phyloP scores from a whole-genome alignment of 31 red algal species.

The Bonnemaisonia californica region DNA sequence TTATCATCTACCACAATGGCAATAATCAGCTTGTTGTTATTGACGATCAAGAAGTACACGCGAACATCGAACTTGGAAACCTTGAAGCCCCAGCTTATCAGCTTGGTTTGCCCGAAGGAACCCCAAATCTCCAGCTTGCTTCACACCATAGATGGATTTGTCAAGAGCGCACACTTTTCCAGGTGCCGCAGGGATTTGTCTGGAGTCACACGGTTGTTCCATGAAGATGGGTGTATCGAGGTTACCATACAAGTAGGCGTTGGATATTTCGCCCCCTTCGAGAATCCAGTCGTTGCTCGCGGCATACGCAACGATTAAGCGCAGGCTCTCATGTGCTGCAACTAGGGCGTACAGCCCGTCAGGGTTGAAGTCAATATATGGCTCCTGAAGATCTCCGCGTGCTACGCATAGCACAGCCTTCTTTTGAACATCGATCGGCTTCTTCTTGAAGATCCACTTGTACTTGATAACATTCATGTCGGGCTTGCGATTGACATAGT shows the following conservation, averaged over 20 bases:
- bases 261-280: conserved; percentile 5
- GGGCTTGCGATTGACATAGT: no score
- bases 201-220: not conserved
- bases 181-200: not conserved
- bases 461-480: not conserved
- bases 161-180: not conserved
- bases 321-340: no score
- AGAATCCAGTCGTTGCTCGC: not conserved
- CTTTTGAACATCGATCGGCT: not conserved
- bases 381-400: not conserved
- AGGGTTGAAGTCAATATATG: conserved; percentile 6
- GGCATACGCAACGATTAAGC: no score
- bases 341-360: no score
- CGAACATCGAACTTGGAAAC: no score
- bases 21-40: no score
- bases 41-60: no score
- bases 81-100: no score
- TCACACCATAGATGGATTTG: not conserved
- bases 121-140: not conserved
- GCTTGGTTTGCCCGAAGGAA: no score
- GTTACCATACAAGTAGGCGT: not conserved
- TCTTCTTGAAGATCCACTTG: not conserved
- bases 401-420: not conserved
- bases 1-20: no score
- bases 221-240: not conserved